Conservation (phyloP, 768 basidiomycete genomes). For the Mycena epipterygia region DNA sequence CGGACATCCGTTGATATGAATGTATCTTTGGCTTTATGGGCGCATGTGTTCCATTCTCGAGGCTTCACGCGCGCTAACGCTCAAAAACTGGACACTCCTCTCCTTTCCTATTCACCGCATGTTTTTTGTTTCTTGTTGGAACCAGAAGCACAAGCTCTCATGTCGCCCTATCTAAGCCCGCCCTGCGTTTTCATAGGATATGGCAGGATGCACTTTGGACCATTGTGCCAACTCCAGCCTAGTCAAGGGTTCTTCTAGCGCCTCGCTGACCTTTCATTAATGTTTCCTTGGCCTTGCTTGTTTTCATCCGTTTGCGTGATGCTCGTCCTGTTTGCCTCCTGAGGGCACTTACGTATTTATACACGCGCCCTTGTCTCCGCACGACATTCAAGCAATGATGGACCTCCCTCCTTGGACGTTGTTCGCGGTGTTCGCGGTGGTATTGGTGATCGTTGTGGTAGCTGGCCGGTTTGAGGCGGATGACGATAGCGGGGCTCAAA, state of each 20-base stretch:
- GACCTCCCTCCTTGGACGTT: background rate
- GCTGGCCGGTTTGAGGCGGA: background rate
- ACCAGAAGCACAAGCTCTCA: too few relatives aligned
- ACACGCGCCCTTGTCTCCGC: slow-evolving; percentile 1
- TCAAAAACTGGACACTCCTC: too few relatives aligned
- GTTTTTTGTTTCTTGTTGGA: too few relatives aligned
- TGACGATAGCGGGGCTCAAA: background rate
- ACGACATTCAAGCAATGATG: background rate
- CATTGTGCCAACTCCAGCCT: background rate
- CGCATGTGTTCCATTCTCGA: too few relatives aligned
- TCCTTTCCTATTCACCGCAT: too few relatives aligned
- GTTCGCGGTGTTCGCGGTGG: background rate
- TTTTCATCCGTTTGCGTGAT: background rate
- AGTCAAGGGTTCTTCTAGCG: background rate
- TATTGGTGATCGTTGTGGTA: background rate
- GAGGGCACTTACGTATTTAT: background rate
- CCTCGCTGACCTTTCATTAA: background rate
- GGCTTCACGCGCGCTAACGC: too few relatives aligned
- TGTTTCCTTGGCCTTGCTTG: background rate
- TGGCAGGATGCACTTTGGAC: too few relatives aligned
- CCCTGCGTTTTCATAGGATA: too few relatives aligned
- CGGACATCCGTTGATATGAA: too few relatives aligned
- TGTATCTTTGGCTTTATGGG: too few relatives aligned
- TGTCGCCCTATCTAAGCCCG: too few relatives aligned
- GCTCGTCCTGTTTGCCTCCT: background rate